Evolutionary conservation across 345 rosid species (phyloP), one percentile per base, ranked within the genome.

Genomic region (Reutealis trisperma): DNA sequence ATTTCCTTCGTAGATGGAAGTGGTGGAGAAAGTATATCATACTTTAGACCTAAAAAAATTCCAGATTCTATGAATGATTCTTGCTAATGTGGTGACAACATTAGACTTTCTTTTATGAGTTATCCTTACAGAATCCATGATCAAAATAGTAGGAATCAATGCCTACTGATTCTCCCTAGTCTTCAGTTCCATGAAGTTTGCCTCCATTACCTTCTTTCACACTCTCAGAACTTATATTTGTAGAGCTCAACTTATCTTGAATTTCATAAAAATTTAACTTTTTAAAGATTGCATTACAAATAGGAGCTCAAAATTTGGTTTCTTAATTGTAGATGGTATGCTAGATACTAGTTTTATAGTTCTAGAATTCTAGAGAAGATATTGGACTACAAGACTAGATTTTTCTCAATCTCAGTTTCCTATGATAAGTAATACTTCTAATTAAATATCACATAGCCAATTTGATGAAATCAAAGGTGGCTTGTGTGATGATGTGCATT

Each of bases 1-100:
- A 76, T 80, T 63, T 81, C 85, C 62, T 82, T 77, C 34, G 60
- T 34, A 59, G 81, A 71, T 63, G 73, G 73, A 30, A 80, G 30
- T 13, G 83, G 79, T 11, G 85, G 87, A 57, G 84, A 73, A 55
- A 65, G 47, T 22, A 57, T 51, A 49, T 52, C 8, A 37, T 51
- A 9, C 15, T 13, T 27, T 30, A 25, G 32, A 30, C 51, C 25
- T 6, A 32, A n/a, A 52, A 37, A 41, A 34, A 8, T 11, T 5
- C 11, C 24, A 13, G 32, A 54, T 15, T 55, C 63, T 10, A 21
- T 13, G 18, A 34, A 71, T 9, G 30, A 21, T 13, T 71, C 18
- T 41, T 55, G 47, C 18, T 71, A 30, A 8, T 57, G 63, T 0
- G 13, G 16, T 12, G 21, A 19, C 63, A 32, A 57, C 18, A 13